phyloP scores from a whole-genome alignment of 352 stramenopile species.

The Phytopythium litorale region DNA sequence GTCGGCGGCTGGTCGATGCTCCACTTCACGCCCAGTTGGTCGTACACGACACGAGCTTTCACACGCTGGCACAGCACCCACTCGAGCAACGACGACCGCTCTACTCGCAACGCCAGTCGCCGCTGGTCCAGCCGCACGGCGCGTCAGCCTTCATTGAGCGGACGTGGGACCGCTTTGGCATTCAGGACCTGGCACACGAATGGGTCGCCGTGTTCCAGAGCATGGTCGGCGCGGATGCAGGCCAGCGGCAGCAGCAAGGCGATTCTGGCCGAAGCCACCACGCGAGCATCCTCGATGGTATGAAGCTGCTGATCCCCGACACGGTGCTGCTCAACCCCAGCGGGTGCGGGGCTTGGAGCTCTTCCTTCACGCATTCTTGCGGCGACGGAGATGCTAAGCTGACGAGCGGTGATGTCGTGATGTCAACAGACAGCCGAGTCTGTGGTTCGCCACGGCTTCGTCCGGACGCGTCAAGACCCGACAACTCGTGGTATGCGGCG shows the following conservation, averaged over 20 bases:
- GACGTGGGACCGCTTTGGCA: conserved; percentile 18
- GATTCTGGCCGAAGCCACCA: background rate
- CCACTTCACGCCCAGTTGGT: background rate
- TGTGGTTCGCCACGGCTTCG: conserved; percentile 57
- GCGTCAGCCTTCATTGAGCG: conserved; percentile 34
- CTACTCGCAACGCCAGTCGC: conserved; percentile 42
- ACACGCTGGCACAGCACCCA: background rate
- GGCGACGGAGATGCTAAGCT: background rate
- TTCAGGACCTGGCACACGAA: conserved; percentile 47
- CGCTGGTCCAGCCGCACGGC: conserved; percentile 46
- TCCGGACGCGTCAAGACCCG: conserved; percentile 36
- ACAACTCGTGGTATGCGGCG: conserved; percentile 25
- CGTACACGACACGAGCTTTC: background rate
- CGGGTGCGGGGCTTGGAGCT: conserved; percentile 20
- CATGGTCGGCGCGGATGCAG: conserved; percentile 23
- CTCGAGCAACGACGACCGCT: conserved; percentile 19
- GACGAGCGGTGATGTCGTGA: conserved; percentile 6
- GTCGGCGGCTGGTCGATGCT: background rate
- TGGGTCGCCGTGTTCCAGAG: conserved; percentile 57
- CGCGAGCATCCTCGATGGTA: conserved; percentile 2
- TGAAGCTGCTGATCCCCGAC: conserved; percentile 54
- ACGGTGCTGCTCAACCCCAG: conserved; percentile 56
- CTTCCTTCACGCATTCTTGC: background rate
- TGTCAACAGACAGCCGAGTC: conserved; percentile 35
- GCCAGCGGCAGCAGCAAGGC: conserved; percentile 5